Conservation (phyloP, 768 basidiomycete species). For the Strobilomyces dryophilus region DNA sequence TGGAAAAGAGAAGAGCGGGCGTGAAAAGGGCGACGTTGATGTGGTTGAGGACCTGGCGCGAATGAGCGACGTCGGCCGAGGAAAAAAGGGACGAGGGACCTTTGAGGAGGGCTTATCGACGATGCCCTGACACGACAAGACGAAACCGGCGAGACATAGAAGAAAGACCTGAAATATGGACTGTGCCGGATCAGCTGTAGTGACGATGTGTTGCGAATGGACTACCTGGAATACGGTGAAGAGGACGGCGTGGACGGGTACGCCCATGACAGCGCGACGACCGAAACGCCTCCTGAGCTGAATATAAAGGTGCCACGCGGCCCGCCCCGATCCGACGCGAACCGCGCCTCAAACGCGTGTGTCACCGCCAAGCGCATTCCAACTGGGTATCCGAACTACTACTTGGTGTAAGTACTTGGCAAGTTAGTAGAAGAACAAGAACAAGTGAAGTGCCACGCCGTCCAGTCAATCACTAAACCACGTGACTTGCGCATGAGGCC, state of each 20-base stretch:
- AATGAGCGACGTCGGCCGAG: background rate
- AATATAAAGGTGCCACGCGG: background rate
- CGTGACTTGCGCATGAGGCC: too few relatives aligned
- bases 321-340: background rate
- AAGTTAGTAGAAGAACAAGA: too few relatives aligned
- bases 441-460: too few relatives aligned
- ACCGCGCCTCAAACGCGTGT: background rate
- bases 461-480: too few relatives aligned
- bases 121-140: constrained; percentile 73
- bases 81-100: constrained; percentile 35
- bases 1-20: constrained; percentile 84
- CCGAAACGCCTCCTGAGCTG: background rate
- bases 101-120: constrained; percentile 89
- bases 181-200: constrained; percentile 34
- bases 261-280: background rate
- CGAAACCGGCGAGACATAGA: constrained; percentile 78
- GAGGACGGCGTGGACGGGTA: constrained; percentile 16
- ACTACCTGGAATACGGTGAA: constrained; percentile 30
- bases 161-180: constrained; percentile 88
- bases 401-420: too few relatives aligned
- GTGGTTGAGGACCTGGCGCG: constrained; percentile 62
- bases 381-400: too few relatives aligned
- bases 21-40: constrained; percentile 90
- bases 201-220: accelerated
- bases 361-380: too few relatives aligned